These are phyloP conservation scores for Jatropha podagrica DNA, from an alignment of 441 rosid species.

Conservation along the genomic window DNA sequence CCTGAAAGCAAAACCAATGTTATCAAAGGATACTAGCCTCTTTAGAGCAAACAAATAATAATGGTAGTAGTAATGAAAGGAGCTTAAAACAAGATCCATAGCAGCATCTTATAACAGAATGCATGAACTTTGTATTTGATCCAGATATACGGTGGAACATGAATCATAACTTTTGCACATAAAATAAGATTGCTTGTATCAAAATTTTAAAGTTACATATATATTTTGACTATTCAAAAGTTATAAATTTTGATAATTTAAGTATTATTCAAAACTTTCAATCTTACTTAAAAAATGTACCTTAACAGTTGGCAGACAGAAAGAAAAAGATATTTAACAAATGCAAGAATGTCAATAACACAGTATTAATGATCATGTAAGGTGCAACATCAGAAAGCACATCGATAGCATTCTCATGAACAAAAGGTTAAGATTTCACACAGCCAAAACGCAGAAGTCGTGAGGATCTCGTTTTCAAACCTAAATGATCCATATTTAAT, in stretches of 20 bases:
- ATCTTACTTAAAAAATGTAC: not conserved
- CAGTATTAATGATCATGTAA: not conserved
- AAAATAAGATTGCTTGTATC: not conserved
- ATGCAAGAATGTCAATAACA: not conserved
- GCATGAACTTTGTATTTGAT: not conserved
- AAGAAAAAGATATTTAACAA: not conserved
- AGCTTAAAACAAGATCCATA: not conserved
- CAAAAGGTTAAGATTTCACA: not conserved
- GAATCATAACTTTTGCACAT: not conserved
- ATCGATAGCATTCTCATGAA: not conserved
- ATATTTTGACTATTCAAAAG: too few species aligned
- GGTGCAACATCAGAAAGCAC: not conserved
- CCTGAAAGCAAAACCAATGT: constrained; percentile 39
- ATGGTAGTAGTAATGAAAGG: not conserved
- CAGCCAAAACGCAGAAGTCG: not conserved
- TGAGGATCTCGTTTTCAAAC: not conserved
- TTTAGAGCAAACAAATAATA: constrained; percentile 8
- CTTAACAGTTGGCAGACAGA: not conserved
- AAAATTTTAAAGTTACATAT: not conserved
- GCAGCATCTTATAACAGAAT: not conserved
- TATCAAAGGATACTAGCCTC: not conserved
- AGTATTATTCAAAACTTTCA: not conserved
- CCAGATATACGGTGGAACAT: not conserved
- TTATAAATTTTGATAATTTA: not conserved
- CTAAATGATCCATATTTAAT: not conserved